phyloP scores from a whole-genome alignment of 495 filamentous ascomycete species.

The Aspergillus panamensis region DNA sequence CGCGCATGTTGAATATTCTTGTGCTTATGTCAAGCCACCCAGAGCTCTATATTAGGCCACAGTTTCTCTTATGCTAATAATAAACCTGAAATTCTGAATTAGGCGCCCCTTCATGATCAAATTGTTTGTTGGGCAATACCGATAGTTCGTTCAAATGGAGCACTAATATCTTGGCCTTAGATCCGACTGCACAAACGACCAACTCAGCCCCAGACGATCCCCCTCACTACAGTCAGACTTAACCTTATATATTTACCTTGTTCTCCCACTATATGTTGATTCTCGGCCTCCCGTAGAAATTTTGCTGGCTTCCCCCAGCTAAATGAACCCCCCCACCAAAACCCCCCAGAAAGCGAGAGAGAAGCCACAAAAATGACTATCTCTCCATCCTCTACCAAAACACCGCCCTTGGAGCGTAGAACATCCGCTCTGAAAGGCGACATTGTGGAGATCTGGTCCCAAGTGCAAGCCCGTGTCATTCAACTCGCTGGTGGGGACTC shows the following conservation, averaged over 20 bases:
- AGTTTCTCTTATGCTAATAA: too few relatives aligned
- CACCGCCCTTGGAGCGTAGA: conserved; percentile 10
- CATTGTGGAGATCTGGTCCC: conserved; percentile 36
- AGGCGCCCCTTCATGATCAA: too few relatives aligned
- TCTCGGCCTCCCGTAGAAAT: not conserved
- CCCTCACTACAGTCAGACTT: not conserved
- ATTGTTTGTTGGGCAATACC: too few relatives aligned
- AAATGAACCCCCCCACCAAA: not conserved
- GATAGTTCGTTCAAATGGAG: not conserved
- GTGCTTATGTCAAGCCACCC: too few relatives aligned
- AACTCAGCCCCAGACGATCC: conserved; percentile 6
- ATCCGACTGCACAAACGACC: not conserved
- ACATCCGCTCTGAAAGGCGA: conserved; percentile 31
- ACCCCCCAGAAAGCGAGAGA: not conserved
- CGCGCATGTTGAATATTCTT: too few relatives aligned
- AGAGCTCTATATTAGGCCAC: too few relatives aligned
- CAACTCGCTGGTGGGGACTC: conserved; percentile 38
- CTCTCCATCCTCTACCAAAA: conserved; percentile 13
- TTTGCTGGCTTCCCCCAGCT: not conserved
- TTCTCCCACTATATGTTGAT: not conserved
- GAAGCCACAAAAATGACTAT: conserved; percentile 16
- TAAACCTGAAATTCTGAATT: too few relatives aligned
- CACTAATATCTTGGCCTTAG: conserved; percentile 11
- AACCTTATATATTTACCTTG: not conserved
- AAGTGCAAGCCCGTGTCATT: conserved; percentile 35